Percentiles rank a stretch among this genome's conserved stretches.
These are phyloP conservation scores for Neckera pumila DNA, from an alignment of 225 moss, liverwort and hornwort species.

Conservation along the genomic window DNA sequence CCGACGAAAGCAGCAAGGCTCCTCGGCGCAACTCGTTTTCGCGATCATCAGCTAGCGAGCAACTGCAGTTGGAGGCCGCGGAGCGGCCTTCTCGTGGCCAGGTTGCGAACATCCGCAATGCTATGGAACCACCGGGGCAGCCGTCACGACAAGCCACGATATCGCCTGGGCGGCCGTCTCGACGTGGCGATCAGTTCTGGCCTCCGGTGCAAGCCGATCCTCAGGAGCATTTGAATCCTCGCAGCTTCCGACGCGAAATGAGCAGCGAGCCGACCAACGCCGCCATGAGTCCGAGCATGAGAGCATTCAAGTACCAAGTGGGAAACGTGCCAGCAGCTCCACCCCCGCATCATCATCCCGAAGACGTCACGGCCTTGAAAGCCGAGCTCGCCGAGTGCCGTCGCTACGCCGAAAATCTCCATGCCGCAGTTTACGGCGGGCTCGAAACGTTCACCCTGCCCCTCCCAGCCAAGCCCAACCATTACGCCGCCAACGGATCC, in stretches of 20 bases:
- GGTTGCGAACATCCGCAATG: neutral
- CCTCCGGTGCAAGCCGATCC: slow-evolving; percentile 12
- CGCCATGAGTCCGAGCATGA: slow-evolving; percentile 17
- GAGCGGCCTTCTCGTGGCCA: slow-evolving; percentile 17
- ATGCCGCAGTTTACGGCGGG: slow-evolving; percentile 37
- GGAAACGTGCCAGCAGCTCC: neutral
- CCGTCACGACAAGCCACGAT: neutral
- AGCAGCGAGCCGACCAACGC: neutral
- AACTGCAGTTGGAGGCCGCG: slow-evolving; percentile 5
- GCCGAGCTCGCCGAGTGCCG: slow-evolving; percentile 31
- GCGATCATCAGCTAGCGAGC: slow-evolving; percentile 16
- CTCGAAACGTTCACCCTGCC: slow-evolving; percentile 16
- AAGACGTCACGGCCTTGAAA: slow-evolving; percentile 21
- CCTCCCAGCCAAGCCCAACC: neutral
- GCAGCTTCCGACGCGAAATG: neutral
- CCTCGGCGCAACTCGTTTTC: slow-evolving; percentile 24
- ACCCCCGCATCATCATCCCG: neutral
- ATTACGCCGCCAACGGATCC: neutral
- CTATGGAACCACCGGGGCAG: neutral
- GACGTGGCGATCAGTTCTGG: slow-evolving; percentile 39
- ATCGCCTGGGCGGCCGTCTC: slow-evolving; percentile 4
- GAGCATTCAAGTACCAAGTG: slow-evolving; percentile 35
- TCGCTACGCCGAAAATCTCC: slow-evolving; percentile 43
- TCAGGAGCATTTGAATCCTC: slow-evolving; percentile 2
- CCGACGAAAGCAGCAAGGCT: slow-evolving; percentile 12